phyloP scores from a whole-genome alignment of 352 stramenopile species.

The Aphanomyces invadans region DNA sequence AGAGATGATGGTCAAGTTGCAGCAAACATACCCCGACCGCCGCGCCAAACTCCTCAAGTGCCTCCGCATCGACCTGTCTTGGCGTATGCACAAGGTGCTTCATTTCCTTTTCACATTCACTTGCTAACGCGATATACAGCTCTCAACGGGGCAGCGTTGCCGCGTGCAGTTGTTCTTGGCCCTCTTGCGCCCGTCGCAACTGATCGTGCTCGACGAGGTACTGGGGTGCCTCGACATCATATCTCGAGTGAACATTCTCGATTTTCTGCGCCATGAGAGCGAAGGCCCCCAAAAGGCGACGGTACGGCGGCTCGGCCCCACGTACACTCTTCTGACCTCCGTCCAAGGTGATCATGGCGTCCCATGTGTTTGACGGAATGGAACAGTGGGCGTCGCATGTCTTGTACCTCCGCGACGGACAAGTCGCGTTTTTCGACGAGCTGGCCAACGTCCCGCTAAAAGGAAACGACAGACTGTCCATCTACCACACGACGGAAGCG shows the following conservation, averaged over 20 bases:
- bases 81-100: constrained; percentile 55
- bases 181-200: constrained; percentile 92
- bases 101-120: neutral
- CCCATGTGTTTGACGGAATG: constrained; percentile 98
- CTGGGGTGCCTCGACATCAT: constrained; percentile 96
- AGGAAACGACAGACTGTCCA: constrained; percentile 61
- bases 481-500: constrained; percentile 87
- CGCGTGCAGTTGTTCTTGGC: constrained; percentile 95
- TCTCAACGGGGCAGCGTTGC: constrained; percentile 76
- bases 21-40: constrained; percentile 90
- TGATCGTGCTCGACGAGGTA: constrained; percentile 98
- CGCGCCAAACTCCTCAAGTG: constrained; percentile 90
- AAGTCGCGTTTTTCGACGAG: constrained; percentile 47
- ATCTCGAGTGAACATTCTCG: constrained; percentile 89
- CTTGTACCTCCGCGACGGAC: constrained; percentile 81
- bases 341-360: constrained; percentile 59
- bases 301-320: too few species aligned
- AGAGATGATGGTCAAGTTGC: constrained; percentile 96
- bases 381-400: constrained; percentile 94
- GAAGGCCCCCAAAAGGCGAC: constrained; percentile 44
- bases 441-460: constrained; percentile 49
- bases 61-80: constrained; percentile 92
- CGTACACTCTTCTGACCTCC: too few species aligned
- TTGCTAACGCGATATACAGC: constrained; percentile 20
- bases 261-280: constrained; percentile 86